Evolutionary conservation across 2,329 filamentous ascomycete species (phyloP).

Genomic region (Colletotrichum incanum): DNA sequence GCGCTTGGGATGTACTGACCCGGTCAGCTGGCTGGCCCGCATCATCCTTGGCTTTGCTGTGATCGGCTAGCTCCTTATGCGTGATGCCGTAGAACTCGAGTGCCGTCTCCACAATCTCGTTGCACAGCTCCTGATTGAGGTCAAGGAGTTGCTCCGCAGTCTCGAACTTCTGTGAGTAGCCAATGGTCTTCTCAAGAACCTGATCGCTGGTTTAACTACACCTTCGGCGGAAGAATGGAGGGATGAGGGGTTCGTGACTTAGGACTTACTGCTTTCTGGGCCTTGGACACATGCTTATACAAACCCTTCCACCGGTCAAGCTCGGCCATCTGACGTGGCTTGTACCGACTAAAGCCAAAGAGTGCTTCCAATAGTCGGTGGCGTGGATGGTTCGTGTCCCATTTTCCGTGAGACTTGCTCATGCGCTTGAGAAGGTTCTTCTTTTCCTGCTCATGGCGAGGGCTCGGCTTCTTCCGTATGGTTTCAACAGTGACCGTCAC

Average conservation of each 20-base stretch:
- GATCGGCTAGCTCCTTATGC: constrained; percentile 60
- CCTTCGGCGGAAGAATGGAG: neutral
- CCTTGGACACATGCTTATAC: constrained; percentile 54
- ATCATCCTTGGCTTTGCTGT: constrained; percentile 56
- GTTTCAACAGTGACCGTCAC: constrained; percentile 48
- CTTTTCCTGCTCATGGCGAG: constrained; percentile 52
- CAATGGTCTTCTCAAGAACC: constrained; percentile 69
- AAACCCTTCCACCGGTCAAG: constrained; percentile 54
- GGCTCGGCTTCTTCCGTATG: constrained; percentile 43
- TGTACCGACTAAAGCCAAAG: constrained; percentile 55
- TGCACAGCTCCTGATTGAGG: constrained; percentile 62
- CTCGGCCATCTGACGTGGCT: constrained; percentile 54
- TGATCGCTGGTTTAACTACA: constrained; percentile 42
- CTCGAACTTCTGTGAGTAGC: constrained; percentile 70
- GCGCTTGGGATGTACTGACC: constrained; percentile 64
- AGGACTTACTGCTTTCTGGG: constrained; percentile 51
- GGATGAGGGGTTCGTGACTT: neutral
- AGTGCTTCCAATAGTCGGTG: constrained; percentile 59
- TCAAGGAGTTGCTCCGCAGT: constrained; percentile 59
- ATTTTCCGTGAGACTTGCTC: constrained; percentile 49
- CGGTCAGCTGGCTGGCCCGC: constrained; percentile 59
- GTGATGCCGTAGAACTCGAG: constrained; percentile 63
- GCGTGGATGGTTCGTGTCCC: constrained; percentile 56
- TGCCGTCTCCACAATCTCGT: constrained; percentile 61
- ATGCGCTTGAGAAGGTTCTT: constrained; percentile 51